Conservation (phyloP, 1,139 yeast genomes). For the Yamadazyma jaroonii region DNA sequence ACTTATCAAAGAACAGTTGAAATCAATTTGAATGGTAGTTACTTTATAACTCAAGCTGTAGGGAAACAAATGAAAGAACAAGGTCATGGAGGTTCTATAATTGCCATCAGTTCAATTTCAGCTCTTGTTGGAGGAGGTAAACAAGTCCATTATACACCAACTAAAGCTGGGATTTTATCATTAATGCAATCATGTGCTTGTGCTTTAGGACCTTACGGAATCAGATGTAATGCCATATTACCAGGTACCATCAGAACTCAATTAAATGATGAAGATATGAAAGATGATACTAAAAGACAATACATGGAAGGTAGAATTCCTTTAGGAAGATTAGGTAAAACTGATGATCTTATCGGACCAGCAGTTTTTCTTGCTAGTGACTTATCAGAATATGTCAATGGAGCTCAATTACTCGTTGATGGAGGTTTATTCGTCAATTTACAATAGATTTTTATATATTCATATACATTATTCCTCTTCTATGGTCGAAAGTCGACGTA, state of each 20-base stretch:
- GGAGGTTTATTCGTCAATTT: slow-evolving; percentile 46
- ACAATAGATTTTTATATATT: too few species aligned
- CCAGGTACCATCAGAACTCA: slow-evolving; percentile 46
- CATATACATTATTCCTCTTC: too few species aligned
- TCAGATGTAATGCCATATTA: slow-evolving; percentile 39
- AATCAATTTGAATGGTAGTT: slow-evolving; percentile 44
- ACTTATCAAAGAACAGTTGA: slow-evolving; percentile 25
- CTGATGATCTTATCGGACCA: slow-evolving; percentile 47
- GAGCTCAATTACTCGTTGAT: slow-evolving; percentile 45
- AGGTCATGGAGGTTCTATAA: slow-evolving; percentile 46
- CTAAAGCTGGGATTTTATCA: slow-evolving; percentile 46
- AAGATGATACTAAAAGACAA: slow-evolving; percentile 24
- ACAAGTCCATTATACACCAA: slow-evolving; percentile 46
- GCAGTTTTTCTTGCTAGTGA: slow-evolving; percentile 47
- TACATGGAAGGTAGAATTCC: slow-evolving; percentile 45
- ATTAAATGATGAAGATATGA: slow-evolving; percentile 35
- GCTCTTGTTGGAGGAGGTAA: slow-evolving; percentile 39
- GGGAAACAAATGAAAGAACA: slow-evolving; percentile 43
- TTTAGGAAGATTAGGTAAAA: slow-evolving; percentile 40
- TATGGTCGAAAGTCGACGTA: too few species aligned
- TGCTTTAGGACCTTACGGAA: slow-evolving; percentile 39
- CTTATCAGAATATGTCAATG: slow-evolving; percentile 38
- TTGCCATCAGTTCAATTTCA: slow-evolving; percentile 38
- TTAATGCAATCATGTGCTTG: slow-evolving; percentile 44
- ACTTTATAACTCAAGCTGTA: slow-evolving; percentile 44